Evolutionary conservation across 2,329 filamentous ascomycete species (phyloP).

Genomic region (Trichoderma simmonsii): DNA sequence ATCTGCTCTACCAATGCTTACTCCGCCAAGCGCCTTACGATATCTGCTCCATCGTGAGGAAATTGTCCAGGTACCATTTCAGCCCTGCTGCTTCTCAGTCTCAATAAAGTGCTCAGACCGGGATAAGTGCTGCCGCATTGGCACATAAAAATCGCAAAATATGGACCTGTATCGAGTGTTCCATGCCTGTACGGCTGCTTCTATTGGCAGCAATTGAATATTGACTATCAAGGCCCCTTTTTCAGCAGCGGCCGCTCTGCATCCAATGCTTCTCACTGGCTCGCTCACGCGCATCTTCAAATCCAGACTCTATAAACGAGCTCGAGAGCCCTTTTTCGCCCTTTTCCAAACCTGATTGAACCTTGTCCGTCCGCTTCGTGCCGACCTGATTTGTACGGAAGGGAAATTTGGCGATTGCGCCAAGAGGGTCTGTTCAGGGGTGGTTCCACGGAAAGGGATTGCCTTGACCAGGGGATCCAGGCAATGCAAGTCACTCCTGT

Average conservation of each 20-base stretch:
- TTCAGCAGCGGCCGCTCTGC: background rate
- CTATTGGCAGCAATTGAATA: background rate
- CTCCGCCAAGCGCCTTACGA: background rate
- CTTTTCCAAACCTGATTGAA: background rate
- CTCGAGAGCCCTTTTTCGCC: background rate
- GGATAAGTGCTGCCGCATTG: background rate
- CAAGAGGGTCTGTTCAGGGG: constrained; percentile 18
- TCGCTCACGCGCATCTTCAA: background rate
- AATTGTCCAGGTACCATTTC: background rate
- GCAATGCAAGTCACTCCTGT: constrained; percentile 16
- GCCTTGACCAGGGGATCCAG: background rate
- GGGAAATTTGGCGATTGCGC: constrained; percentile 19
- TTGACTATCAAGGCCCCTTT: background rate
- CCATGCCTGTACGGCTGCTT: background rate
- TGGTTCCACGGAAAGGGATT: constrained; percentile 15
- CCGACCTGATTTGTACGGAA: constrained; percentile 12
- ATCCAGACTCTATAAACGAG: background rate
- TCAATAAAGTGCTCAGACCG: background rate
- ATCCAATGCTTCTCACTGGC: background rate
- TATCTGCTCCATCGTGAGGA: background rate
- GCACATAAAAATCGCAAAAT: background rate
- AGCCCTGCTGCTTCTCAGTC: background rate
- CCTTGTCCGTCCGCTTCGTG: constrained; percentile 10
- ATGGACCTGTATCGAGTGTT: background rate
- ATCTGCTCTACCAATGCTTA: background rate